Conservation (phyloP, 176 grass and related monocot species). For the Phragmites australis region DNA sequence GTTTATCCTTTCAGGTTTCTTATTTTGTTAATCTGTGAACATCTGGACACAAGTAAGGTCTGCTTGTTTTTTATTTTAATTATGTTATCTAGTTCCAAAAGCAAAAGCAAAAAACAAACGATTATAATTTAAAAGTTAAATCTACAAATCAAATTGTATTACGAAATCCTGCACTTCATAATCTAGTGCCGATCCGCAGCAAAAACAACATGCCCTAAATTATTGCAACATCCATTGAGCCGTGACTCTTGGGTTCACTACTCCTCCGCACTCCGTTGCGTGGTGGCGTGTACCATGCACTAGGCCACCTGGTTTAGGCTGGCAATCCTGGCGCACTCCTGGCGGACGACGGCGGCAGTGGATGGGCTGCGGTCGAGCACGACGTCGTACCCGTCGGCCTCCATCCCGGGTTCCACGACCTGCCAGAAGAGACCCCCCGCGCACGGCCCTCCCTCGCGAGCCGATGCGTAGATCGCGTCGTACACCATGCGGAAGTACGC, state of each 20-base stretch:
- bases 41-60: too few species aligned
- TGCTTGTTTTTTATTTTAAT: too few species aligned
- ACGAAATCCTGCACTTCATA: too few species aligned
- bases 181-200: too few species aligned
- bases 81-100: too few species aligned
- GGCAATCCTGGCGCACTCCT: conserved; percentile 47
- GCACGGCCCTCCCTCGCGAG: conserved; percentile 44
- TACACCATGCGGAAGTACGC: conserved; percentile 55
- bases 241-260: neutral
- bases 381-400: conserved; percentile 71
- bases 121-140: too few species aligned
- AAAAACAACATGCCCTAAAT: neutral
- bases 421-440: conserved; percentile 77
- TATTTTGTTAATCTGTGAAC: neutral
- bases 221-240: neutral
- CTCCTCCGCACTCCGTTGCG: neutral
- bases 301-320: conserved; percentile 12
- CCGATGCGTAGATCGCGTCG: conserved; percentile 52
- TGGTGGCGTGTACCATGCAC: neutral
- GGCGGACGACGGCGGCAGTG: conserved; percentile 42
- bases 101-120: too few species aligned
- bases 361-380: conserved; percentile 49
- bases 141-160: too few species aligned
- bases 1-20: neutral
- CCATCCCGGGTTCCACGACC: conserved; percentile 73